Percentiles rank a stretch among this genome's conserved stretches.
phyloP scores from a whole-genome alignment of 805 yeast genomes.

The Lipomyces sp. region DNA sequence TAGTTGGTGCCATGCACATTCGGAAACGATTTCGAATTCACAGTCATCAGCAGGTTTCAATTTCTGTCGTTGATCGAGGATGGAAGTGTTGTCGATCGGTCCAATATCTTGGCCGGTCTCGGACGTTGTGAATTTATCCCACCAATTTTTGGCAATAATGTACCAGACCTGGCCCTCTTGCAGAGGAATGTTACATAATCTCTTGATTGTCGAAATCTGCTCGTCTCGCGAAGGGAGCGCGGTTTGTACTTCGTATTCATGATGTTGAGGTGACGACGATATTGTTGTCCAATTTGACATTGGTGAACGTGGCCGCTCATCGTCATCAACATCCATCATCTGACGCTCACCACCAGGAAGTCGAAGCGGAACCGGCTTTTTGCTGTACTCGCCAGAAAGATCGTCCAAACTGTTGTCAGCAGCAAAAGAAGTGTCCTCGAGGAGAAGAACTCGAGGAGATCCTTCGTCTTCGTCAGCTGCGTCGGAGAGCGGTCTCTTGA shows the following conservation, averaged over 20 bases:
- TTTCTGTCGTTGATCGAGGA: constrained; percentile 19
- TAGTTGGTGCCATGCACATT: constrained; percentile 29
- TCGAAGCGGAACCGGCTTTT: constrained; percentile 4
- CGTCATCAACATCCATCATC: constrained; percentile 6
- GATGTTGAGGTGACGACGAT: not conserved
- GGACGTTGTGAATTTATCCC: constrained; percentile 16
- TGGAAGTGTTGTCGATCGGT: constrained; percentile 34
- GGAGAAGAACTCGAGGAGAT: constrained; percentile 27
- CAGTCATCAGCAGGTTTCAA: constrained; percentile 14
- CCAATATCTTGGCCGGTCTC: constrained; percentile 12
- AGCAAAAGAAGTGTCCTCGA: constrained; percentile 18
- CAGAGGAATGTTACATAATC: constrained; percentile 6
- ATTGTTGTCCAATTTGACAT: not conserved
- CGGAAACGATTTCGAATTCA: constrained; percentile 32
- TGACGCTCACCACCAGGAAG: constrained; percentile 7
- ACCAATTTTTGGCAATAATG: constrained; percentile 31
- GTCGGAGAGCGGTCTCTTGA: constrained; percentile 25
- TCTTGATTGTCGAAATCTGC: constrained; percentile 15
- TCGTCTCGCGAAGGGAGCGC: constrained; percentile 17
- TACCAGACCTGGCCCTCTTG: constrained; percentile 36
- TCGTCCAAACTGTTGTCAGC: constrained; percentile 10
- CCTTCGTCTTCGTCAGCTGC: constrained; percentile 24
- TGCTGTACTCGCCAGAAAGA: constrained; percentile 11
- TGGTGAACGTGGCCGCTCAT: not conserved
- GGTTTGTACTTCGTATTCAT: not conserved